Evolutionary conservation across 768 basidiomycete genomes (phyloP).

Genomic region (Tulasnella sp.): DNA sequence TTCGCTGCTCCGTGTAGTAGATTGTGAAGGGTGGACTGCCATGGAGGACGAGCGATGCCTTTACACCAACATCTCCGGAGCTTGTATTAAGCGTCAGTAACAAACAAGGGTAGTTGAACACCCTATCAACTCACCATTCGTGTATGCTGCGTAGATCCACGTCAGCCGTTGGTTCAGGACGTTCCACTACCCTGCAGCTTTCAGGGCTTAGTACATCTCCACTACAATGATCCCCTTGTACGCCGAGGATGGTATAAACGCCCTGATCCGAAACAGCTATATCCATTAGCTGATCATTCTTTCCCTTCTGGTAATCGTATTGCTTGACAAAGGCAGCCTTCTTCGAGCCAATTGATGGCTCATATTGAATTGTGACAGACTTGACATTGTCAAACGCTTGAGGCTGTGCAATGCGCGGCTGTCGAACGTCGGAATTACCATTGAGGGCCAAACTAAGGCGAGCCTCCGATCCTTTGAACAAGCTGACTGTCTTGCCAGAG

Average conservation of each 20-base stretch:
- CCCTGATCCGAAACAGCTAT: conserved; percentile 52
- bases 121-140: conserved; percentile 50
- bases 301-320: conserved; percentile 43
- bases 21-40: conserved; percentile 85
- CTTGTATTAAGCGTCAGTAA: conserved; percentile 29
- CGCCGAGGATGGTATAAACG: conserved; percentile 55
- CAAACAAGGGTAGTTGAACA: conserved; percentile 3
- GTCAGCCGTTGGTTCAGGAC: conserved; percentile 65
- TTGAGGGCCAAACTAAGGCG: conserved; percentile 40
- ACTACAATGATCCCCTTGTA: conserved; percentile 64
- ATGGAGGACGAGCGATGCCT: conserved; percentile 70
- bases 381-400: conserved; percentile 48
- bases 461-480: conserved; percentile 58
- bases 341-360: conserved; percentile 30
- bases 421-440: too few species aligned
- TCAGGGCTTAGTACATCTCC: conserved; percentile 80
- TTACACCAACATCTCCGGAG: conserved; percentile 84
- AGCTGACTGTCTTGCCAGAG: conserved; percentile 50
- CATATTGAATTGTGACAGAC: conserved; percentile 50
- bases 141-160: conserved; percentile 83
- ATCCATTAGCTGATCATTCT: conserved; percentile 32
- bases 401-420: conserved; percentile 31
- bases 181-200: conserved; percentile 59
- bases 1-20: conserved; percentile 59
- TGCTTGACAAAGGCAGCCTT: conserved; percentile 34